These are phyloP conservation scores for Quercus cerris DNA, from an alignment of 306 rosid species.

Conservation along the genomic window DNA sequence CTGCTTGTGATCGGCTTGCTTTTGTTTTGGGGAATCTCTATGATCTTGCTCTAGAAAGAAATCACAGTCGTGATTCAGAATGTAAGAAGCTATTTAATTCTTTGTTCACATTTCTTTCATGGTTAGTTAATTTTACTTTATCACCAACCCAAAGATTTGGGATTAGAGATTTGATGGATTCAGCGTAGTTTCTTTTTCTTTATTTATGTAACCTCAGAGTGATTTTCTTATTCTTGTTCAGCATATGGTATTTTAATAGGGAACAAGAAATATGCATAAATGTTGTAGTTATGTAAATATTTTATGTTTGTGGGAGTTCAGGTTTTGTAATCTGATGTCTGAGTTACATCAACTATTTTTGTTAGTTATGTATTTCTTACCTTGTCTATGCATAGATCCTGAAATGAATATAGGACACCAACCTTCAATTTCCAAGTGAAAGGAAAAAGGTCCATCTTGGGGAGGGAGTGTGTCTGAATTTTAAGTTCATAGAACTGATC, in stretches of 20 bases:
- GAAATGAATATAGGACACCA: background rate
- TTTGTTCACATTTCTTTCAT: too few relatives aligned
- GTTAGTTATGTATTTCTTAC: background rate
- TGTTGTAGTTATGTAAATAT: background rate
- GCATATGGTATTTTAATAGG: background rate
- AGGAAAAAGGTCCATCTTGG: background rate
- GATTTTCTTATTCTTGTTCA: background rate
- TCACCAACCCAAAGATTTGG: background rate
- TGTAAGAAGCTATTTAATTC: conserved; percentile 44
- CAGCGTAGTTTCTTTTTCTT: background rate
- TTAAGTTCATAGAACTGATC: conserved; percentile 8
- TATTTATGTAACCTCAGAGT: background rate
- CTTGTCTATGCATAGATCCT: background rate
- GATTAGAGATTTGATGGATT: background rate
- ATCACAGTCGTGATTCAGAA: conserved; percentile 56
- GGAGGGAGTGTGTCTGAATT: background rate
- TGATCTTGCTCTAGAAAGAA: conserved; percentile 83
- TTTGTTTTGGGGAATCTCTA: conserved; percentile 83
- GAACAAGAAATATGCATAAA: background rate
- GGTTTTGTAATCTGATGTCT: background rate
- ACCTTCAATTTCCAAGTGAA: background rate
- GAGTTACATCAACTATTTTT: background rate
- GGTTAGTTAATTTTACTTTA: background rate
- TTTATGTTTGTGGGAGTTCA: background rate
- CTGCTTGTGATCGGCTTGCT: conserved; percentile 94